These are phyloP conservation scores for Neurospora sp. DNA, from an alignment of 495 filamentous ascomycete genomes.

Conservation along the genomic window DNA sequence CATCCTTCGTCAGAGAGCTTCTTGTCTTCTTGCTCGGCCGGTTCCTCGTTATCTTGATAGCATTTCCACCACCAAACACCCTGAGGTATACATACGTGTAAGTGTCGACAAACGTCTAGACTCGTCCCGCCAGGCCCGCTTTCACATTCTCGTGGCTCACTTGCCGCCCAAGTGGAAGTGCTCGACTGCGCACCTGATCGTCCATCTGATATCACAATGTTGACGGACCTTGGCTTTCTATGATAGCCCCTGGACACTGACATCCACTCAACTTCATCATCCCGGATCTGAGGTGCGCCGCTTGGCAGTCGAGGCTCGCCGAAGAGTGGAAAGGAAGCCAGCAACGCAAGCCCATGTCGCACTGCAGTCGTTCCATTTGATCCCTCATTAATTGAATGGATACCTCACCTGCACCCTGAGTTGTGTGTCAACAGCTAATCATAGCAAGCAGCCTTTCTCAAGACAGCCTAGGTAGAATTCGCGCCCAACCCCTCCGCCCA, in stretches of 20 bases:
- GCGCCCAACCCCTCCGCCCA: neutral
- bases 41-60: neutral
- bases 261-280: neutral
- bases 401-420: neutral
- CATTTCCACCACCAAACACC: neutral
- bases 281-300: neutral
- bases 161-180: neutral
- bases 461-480: neutral
- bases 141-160: neutral
- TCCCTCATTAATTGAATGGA: neutral
- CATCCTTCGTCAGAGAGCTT: neutral
- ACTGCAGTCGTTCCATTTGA: neutral
- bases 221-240: neutral
- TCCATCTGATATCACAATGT: neutral
- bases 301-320: neutral
- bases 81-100: neutral
- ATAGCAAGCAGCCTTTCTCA: neutral
- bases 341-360: neutral
- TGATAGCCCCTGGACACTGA: neutral
- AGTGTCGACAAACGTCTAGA: neutral
- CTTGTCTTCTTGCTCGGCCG: neutral
- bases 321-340: neutral
- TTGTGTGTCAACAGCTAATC: neutral
- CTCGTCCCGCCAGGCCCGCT: neutral
- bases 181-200: neutral